These are phyloP conservation scores for Aureobasidium sp. DNA, from an alignment of 2,329 filamentous ascomycete genomes.

Conservation along the genomic window DNA sequence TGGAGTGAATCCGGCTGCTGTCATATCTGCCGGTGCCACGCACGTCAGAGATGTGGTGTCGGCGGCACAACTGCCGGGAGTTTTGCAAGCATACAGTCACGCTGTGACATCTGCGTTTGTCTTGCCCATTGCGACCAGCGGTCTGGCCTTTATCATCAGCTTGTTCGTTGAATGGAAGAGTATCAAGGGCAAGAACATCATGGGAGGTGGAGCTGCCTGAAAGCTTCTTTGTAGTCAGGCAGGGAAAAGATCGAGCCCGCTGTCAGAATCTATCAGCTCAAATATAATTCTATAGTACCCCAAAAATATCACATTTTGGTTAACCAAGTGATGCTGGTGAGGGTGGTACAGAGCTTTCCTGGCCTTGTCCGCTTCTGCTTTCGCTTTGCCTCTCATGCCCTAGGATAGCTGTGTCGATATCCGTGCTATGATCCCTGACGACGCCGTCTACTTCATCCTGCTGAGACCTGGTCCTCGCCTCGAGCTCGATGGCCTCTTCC, in stretches of 20 bases:
- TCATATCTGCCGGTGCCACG: slow-evolving; percentile 39
- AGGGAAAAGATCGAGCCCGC: neutral
- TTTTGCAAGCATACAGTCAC: slow-evolving; percentile 58
- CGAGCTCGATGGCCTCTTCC: neutral
- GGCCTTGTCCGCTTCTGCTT: neutral
- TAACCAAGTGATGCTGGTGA: slow-evolving; percentile 1
- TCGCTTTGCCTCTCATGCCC: neutral
- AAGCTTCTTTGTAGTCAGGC: neutral
- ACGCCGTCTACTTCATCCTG: neutral
- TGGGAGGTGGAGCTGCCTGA: slow-evolving; percentile 9
- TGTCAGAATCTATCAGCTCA: neutral
- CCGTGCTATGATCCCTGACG: neutral
- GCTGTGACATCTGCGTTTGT: slow-evolving; percentile 55
- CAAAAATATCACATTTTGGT: neutral
- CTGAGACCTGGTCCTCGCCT: neutral
- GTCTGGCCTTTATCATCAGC: slow-evolving; percentile 49
- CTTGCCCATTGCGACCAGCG: slow-evolving; percentile 50
- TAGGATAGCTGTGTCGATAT: neutral
- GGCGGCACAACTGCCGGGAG: slow-evolving; percentile 38
- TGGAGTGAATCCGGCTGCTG: slow-evolving; percentile 29
- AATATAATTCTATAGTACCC: neutral
- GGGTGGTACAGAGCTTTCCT: neutral
- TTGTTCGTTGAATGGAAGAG: slow-evolving; percentile 57
- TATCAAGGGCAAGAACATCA: slow-evolving; percentile 48
- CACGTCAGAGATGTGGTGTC: slow-evolving; percentile 34